Percentiles rank a stretch among this genome's conserved stretches.
phyloP scores from a whole-genome alignment of 2,329 filamentous ascomycete species.

The Pyrenophora graminea region DNA sequence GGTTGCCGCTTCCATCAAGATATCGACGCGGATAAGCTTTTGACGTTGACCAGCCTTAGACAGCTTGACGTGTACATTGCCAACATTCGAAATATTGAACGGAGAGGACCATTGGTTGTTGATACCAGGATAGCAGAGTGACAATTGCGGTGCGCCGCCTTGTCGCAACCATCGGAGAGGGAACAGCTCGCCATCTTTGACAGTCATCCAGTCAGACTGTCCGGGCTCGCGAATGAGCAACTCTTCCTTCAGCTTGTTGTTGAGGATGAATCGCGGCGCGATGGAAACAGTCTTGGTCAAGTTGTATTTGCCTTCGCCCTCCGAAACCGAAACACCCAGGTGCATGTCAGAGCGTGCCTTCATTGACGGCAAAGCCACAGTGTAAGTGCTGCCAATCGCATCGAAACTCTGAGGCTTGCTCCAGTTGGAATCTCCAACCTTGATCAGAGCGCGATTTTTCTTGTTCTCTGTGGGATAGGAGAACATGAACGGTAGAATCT shows the following conservation, averaged over 20 bases:
- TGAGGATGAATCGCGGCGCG: slow-evolving; percentile 87
- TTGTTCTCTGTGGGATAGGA: slow-evolving; percentile 87
- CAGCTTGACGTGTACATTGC: slow-evolving; percentile 90
- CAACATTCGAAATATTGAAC: slow-evolving; percentile 95
- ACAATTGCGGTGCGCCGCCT: slow-evolving; percentile 82
- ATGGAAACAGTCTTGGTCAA: slow-evolving; percentile 94
- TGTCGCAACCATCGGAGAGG: slow-evolving; percentile 90
- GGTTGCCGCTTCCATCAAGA: slow-evolving; percentile 89
- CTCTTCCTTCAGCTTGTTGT: slow-evolving; percentile 89
- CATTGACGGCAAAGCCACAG: slow-evolving; percentile 78
- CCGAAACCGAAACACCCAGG: slow-evolving; percentile 82
- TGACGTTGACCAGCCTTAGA: slow-evolving; percentile 89
- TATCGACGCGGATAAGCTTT: slow-evolving; percentile 81
- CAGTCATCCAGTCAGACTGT: slow-evolving; percentile 79
- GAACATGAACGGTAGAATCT: slow-evolving; percentile 92
- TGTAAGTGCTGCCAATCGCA: slow-evolving; percentile 89
- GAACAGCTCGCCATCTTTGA: slow-evolving; percentile 77
- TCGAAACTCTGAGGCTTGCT: slow-evolving; percentile 98
- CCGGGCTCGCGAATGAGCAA: slow-evolving; percentile 90
- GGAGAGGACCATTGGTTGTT: slow-evolving; percentile 98
- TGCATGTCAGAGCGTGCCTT: slow-evolving; percentile 81
- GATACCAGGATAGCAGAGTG: slow-evolving; percentile 87
- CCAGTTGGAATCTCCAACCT: slow-evolving; percentile 89
- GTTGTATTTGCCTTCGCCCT: slow-evolving; percentile 97
- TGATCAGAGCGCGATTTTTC: slow-evolving; percentile 85